These are phyloP conservation scores for Zopfia rhizophila DNA, from an alignment of 2,329 filamentous ascomycete species.

Conservation along the genomic window DNA sequence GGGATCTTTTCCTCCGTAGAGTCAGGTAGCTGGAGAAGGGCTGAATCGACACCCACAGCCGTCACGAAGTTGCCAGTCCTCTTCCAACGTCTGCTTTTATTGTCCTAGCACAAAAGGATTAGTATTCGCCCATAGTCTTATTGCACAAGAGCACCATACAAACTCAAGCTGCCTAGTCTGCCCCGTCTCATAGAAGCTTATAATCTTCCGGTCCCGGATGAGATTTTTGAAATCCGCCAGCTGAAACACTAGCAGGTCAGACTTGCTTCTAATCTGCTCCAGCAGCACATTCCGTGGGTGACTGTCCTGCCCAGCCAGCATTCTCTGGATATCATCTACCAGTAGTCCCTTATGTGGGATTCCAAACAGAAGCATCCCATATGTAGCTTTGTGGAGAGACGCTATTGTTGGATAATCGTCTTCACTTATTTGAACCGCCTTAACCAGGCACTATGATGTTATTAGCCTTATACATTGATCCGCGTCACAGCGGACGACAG, in stretches of 20 bases:
- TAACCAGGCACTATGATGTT: conserved; percentile 14
- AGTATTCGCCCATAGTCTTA: not conserved
- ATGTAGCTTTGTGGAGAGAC: conserved; percentile 20
- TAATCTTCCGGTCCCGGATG: conserved; percentile 37
- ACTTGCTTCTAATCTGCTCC: conserved; percentile 10
- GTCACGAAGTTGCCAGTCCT: too few species aligned
- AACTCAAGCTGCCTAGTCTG: conserved; percentile 30
- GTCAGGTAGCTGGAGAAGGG: too few species aligned
- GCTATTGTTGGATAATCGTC: conserved; percentile 10
- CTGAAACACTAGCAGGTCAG: conserved; percentile 25
- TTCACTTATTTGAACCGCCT: conserved; percentile 7
- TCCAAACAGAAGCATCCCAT: conserved; percentile 24
- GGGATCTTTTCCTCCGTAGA: conserved; percentile 31
- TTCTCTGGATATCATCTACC: conserved; percentile 18
- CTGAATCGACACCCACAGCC: too few species aligned
- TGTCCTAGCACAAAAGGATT: conserved; percentile 14
- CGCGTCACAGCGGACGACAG: conserved; percentile 5
- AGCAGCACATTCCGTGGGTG: conserved; percentile 14
- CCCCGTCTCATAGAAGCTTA: conserved; percentile 43
- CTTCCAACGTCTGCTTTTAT: too few species aligned
- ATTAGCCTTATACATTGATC: conserved; percentile 7
- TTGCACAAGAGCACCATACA: conserved; percentile 23
- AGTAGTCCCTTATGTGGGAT: conserved; percentile 21
- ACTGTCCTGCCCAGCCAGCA: conserved; percentile 9
- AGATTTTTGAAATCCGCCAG: conserved; percentile 39